A percentile compares a stretch with the other conserved stretches of the same genome.
Evolutionary conservation across 768 basidiomycete species (phyloP).

Genomic region (Tubosaeta brunneosetosa): DNA sequence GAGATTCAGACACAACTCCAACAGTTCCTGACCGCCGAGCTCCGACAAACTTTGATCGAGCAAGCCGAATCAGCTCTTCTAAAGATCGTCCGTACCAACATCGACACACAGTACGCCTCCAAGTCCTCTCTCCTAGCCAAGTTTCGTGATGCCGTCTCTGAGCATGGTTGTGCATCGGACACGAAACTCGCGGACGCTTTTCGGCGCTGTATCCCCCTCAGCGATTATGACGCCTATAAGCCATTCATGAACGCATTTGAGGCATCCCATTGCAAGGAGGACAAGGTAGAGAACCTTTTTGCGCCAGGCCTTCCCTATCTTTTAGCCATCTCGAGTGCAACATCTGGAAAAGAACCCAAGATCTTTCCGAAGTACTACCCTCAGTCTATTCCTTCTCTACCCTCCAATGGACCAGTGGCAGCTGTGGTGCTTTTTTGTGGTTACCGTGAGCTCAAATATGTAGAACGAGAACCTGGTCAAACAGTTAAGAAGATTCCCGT

Average conservation of each 20-base stretch:
- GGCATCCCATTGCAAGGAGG: constrained; percentile 4
- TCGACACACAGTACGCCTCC: constrained; percentile 1
- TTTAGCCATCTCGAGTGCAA: constrained; percentile 6
- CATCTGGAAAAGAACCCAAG: constrained; percentile 6
- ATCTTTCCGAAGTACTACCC: constrained; percentile 2
- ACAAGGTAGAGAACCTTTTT: constrained; percentile 9
- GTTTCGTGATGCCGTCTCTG: constrained; percentile 1
- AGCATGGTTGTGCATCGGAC: neutral
- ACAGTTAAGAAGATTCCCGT: neutral
- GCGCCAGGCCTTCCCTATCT: constrained; percentile 9
- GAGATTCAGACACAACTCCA: neutral
- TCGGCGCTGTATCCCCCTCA: neutral
- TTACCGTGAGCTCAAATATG: neutral
- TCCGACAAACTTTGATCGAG: neutral
- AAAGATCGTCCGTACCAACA: constrained; percentile 1
- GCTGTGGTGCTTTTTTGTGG: neutral
- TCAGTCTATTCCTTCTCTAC: neutral
- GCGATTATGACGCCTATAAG: constrained; percentile 8
- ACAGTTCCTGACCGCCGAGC: neutral
- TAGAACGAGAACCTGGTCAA: constrained; percentile 1
- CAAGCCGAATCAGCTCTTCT: neutral
- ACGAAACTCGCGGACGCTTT: constrained; percentile 1
- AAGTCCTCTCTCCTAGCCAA: neutral
- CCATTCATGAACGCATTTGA: constrained; percentile 9
- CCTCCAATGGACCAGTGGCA: no score